Conservation (phyloP, 2,329 filamentous ascomycete species). For the Claviceps fusiformis region DNA sequence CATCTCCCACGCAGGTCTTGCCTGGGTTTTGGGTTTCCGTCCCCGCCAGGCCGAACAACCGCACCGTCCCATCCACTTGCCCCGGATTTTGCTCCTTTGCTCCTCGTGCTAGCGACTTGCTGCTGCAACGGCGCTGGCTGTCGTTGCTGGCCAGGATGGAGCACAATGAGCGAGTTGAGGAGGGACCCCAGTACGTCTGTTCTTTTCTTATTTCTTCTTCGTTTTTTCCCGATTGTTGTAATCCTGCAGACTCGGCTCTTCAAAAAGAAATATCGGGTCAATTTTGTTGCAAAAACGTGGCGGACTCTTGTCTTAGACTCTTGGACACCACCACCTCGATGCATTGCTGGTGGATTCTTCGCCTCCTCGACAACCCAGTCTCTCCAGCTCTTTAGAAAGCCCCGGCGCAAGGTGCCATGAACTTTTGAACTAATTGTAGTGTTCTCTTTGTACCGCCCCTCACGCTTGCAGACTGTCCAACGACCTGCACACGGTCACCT, state of each 20-base stretch:
- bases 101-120: neutral
- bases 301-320: neutral
- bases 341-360: neutral
- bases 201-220: neutral
- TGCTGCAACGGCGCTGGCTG: neutral
- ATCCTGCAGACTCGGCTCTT: neutral
- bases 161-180: slow-evolving; percentile 3
- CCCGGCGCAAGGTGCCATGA: neutral
- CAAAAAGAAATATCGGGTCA: neutral
- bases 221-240: neutral
- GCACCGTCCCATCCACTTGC: neutral
- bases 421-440: neutral
- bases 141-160: slow-evolving; percentile 4
- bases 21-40: neutral
- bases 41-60: neutral
- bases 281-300: neutral
- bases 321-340: neutral
- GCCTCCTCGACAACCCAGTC: neutral
- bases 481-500: slow-evolving; percentile 16
- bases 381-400: neutral
- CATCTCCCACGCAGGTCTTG: neutral
- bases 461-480: slow-evolving; percentile 11
- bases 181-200: slow-evolving; percentile 2
- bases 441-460: neutral
- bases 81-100: neutral